Evolutionary conservation across 108 stramenopile genomes (phyloP), one percentile per base, ranked within the genome.

Genomic region (Discostella stelligeroides): DNA sequence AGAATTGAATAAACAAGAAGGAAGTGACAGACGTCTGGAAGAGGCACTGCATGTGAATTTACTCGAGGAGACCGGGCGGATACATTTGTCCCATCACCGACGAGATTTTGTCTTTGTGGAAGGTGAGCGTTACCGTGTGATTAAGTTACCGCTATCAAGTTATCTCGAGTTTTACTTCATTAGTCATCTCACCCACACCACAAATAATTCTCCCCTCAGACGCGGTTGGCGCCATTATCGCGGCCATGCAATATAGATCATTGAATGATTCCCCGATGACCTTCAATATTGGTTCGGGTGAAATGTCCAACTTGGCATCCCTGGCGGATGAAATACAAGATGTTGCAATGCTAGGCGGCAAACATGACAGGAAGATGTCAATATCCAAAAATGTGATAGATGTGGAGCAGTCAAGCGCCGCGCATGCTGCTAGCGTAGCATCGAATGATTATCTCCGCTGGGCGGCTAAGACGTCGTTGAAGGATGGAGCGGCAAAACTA

Each of bases 191-290:
- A 17, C 18, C 34, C 20, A 21, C 24, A 27, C 10, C 41, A 9
- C 34, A 20, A 48, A 37, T 34, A 17, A 37, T 24, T 30, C n/a
- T 27, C 7, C 15, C 29, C 59, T 29, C 27, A 75, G 91, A 92
- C 66, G 85, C 79, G 1, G 85, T 90, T 18, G 79, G 85, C 24
- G 81, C 85, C 9, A 86, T 92, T 13, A 80, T 92, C 15, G 78
- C 84, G 6, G 86, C 88, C 0, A 88, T 92, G 83, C 92, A 92
- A 59, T 88, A 81, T 63, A 81, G 79, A 60, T 14, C 84, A 21
- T 40, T 62, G 10, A 20, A 53, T 8, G 24, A 69, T 51, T 66
- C 71, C 23, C 78, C 90, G 53, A 60, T 63, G 15, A 70, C 75
- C 17, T 76, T 88, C 34, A 72, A 82, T 23, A 66, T 86, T 23